phyloP scores from a whole-genome alignment of 2,329 filamentous ascomycete species.

The Fusarium secorum region DNA sequence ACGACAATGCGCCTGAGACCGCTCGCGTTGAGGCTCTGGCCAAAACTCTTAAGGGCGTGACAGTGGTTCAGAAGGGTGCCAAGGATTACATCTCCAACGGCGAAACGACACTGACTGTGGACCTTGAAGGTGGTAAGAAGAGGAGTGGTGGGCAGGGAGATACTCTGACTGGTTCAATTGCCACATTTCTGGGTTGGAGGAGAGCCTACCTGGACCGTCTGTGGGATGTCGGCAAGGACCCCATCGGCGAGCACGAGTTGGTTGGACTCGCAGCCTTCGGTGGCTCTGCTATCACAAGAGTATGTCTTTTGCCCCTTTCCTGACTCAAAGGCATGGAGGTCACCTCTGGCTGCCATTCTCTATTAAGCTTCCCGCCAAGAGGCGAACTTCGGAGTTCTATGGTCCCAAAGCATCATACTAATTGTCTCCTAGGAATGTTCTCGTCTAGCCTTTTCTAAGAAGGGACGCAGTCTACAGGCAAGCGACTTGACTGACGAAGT shows the following conservation, averaged over 20 bases:
- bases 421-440: slow-evolving; percentile 72
- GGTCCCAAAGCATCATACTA: slow-evolving; percentile 7
- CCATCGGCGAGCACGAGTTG: slow-evolving; percentile 63
- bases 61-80: slow-evolving; percentile 87
- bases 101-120: slow-evolving; percentile 74
- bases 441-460: slow-evolving; percentile 82
- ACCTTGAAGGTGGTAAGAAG: slow-evolving; percentile 84
- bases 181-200: slow-evolving; percentile 88
- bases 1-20: slow-evolving; percentile 48
- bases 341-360: not conserved
- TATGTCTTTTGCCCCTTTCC: slow-evolving; percentile 45
- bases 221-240: slow-evolving; percentile 68
- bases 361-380: not conserved
- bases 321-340: not conserved
- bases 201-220: slow-evolving; percentile 84
- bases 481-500: slow-evolving; percentile 93
- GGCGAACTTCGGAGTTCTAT: not conserved
- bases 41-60: slow-evolving; percentile 82
- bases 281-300: slow-evolving; percentile 86
- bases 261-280: slow-evolving; percentile 84
- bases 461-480: slow-evolving; percentile 87
- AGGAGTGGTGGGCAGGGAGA: slow-evolving; percentile 94
- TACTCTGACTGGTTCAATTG: slow-evolving; percentile 88
- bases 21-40: slow-evolving; percentile 71
- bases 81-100: slow-evolving; percentile 88